Evolutionary conservation across 306 rosid genomes (phyloP), one percentile per base, ranked within the genome.

Genomic region (Cyamopsis tetragonoloba): DNA sequence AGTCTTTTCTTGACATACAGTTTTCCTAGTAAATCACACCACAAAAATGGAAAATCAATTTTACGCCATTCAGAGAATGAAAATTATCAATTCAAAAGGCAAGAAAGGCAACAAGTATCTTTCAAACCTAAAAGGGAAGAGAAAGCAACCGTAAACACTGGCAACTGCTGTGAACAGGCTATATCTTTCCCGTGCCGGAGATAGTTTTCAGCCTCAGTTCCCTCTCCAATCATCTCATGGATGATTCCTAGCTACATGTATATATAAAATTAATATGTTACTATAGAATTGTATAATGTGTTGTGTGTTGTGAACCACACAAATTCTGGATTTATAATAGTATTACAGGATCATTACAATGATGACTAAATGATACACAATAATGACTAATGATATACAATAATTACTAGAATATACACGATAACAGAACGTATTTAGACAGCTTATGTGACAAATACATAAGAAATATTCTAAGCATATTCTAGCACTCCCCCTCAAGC

Each of bases 221-320:
- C 91, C 80, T 92, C 87, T 61, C 98, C 98, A 60, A 88, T 83
- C 67, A 78, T 50, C 79, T 92, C 98, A 55, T 81, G 76, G 32
- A 88, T 81, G 27, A 74, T 75, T 23, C 91, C 98, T 35, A 89
- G 81, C 98, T 92, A 83, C 83, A 82, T 47, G 51, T 15, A 31
- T 66, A 35, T 32, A 41, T 44, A 46, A 58, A 43, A 56, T 69
- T 74, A 62, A 62, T 63, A 62, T 30, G n/a, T n/a, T n/a, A n/a
- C n/a, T n/a, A n/a, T n/a, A n/a, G n/a, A n/a, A n/a, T n/a, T n/a
- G n/a, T n/a, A n/a, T n/a, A n/a, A n/a, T n/a, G n/a, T n/a, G n/a
- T n/a, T n/a, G n/a, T n/a, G n/a, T n/a, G n/a, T n/a, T n/a, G n/a
- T n/a, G n/a, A n/a, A n/a, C n/a, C n/a, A n/a, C n/a, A n/a, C n/a